Evolutionary conservation across 2,329 filamentous ascomycete genomes (phyloP), one percentile per base, ranked within the genome.

Genomic region (Tolypocladium endophyticum): DNA sequence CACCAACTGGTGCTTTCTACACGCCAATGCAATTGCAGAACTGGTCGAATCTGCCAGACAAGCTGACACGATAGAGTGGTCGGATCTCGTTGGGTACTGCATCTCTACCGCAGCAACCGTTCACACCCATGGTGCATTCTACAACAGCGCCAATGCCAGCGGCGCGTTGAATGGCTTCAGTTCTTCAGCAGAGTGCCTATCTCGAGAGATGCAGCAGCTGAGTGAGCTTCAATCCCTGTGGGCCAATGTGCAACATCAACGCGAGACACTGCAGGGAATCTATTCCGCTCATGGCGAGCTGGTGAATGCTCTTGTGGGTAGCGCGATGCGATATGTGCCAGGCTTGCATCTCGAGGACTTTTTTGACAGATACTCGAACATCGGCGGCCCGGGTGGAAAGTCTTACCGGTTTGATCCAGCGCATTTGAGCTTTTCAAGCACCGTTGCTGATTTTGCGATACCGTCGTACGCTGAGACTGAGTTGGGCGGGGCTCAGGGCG

Each of bases 341-440:
- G 88, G 90, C 1, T 93, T 94, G 67, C 89, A 94, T 62, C 81
- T 92, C 18, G 90, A 94, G 64, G 89, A 94, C 69, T 95, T 95
- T 72, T 92, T 94, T 66, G 89, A 94, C 66, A 81, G 91, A 35
- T 96, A 96, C 61, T 74, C 76, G 0, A 82, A 81, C 60, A 78
- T 85, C 53, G 77, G 78, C 1, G 79, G 81, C 0, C 76, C 76
- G 25, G 85, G 84, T 0, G 87, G 86, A 1, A 80, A 85, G 60
- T 77, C 80, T 0, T 82, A 80, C 64, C 77, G 73, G 6, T 89
- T 94, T 59, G 89, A 94, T 66, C 84, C 88, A 1, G 86, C 88
- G 1, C 89, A 92, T 67, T 78, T 93, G 43, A 87, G 83, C 20
- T 83, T 94, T 58, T 75, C 82, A 1, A 89, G 93, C 65, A 81